Percentiles rank a stretch among this genome's conserved stretches.
Evolutionary conservation across 495 filamentous ascomycete genomes (phyloP).

Genomic region (Tirmania nivea): DNA sequence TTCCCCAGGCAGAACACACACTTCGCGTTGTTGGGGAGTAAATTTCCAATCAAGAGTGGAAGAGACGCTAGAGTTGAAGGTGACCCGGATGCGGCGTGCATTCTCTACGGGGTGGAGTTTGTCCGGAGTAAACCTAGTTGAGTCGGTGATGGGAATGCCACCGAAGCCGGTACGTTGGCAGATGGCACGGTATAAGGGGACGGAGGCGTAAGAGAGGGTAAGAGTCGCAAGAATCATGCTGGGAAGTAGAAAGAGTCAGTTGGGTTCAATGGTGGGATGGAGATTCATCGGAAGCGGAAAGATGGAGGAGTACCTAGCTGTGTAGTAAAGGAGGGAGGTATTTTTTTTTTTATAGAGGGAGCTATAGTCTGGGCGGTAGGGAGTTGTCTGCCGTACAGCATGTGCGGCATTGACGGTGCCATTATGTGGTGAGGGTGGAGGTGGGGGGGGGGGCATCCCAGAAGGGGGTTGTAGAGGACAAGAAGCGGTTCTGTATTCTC

Average conservation of each 20-base stretch:
- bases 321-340: background rate
- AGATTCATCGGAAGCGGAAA: no score
- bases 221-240: constrained; percentile 78
- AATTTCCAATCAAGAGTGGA: constrained; percentile 97
- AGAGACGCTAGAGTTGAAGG: constrained; percentile 85
- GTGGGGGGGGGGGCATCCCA: background rate
- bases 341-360: background rate
- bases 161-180: constrained; percentile 93
- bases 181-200: constrained; percentile 79
- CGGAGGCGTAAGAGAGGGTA: constrained; percentile 81
- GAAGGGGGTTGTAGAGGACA: background rate
- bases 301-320: background rate
- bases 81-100: constrained; percentile 75
- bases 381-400: background rate
- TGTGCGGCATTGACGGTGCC: no score
- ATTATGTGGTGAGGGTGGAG: background rate
- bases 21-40: constrained; percentile 86
- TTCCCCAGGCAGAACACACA: constrained; percentile 83
- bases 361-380: background rate
- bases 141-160: constrained; percentile 70
- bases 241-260: constrained; percentile 13
- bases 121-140: constrained; percentile 39
- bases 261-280: no score
- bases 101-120: constrained; percentile 53
- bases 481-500: background rate